phyloP scores from a whole-genome alignment of 176 grass and related monocot genomes.

The Chloris gayana region DNA sequence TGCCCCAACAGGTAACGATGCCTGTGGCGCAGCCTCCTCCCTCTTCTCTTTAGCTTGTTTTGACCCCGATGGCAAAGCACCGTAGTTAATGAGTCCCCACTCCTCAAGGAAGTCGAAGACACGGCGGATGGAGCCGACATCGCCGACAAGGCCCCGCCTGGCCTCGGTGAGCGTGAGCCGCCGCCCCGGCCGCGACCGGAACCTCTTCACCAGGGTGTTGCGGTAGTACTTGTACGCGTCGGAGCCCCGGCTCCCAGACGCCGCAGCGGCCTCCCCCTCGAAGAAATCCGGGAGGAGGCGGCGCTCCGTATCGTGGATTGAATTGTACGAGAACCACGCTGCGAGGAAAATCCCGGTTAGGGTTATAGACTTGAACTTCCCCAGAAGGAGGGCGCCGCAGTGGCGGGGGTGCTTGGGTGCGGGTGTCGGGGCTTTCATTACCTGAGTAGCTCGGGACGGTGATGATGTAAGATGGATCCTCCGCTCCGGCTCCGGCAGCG shows the following conservation, averaged over 20 bases:
- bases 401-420: background rate
- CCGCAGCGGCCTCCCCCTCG: conserved; percentile 49
- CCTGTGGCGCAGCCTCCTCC: conserved; percentile 34
- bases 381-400: background rate
- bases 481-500: background rate
- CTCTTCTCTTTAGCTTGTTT: conserved; percentile 58
- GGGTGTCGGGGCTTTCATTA: conserved; percentile 6
- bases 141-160: conserved; percentile 65
- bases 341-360: conserved; percentile 27
- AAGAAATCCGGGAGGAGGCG: conserved; percentile 88
- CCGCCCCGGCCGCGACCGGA: conserved; percentile 64
- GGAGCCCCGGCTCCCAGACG: conserved; percentile 61
- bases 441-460: conserved; percentile 91
- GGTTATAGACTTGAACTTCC: conserved; percentile 2
- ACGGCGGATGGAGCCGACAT: conserved; percentile 70
- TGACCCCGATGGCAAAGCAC: conserved; percentile 42
- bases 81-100: conserved; percentile 95
- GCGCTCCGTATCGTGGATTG: conserved; percentile 86
- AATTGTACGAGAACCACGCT: conserved; percentile 88
- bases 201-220: conserved; percentile 66
- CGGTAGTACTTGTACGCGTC: conserved; percentile 90
- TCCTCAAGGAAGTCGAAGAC: conserved; percentile 96
- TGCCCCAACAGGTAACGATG: conserved; percentile 20
- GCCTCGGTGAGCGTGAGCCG: conserved; percentile 84
- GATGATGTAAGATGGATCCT: conserved; percentile 59